A percentile compares a stretch with the other conserved stretches of the same genome.
phyloP scores from a whole-genome alignment of 2,329 filamentous ascomycete species.

The Rhinocladiella similis region DNA sequence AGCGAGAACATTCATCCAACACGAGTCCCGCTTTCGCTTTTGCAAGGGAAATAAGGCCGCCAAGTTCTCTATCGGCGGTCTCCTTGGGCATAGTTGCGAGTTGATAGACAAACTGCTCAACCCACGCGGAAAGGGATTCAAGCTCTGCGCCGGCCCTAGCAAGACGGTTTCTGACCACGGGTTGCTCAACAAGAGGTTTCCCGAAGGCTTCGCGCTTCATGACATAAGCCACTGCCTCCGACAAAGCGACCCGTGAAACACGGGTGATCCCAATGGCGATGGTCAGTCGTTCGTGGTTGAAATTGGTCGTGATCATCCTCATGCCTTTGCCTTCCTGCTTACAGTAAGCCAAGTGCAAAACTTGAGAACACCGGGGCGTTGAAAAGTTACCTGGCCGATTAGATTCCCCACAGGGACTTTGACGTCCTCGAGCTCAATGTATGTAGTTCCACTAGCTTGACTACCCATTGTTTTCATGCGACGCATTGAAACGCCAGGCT shows the following conservation, averaged over 20 bases:
- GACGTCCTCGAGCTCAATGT: conserved; percentile 74
- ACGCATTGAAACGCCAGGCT: conserved; percentile 68
- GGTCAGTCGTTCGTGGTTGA: conserved; percentile 73
- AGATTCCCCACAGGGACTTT: conserved; percentile 69
- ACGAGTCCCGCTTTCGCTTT: conserved; percentile 74
- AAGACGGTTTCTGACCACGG: conserved; percentile 69
- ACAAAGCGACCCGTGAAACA: conserved; percentile 60
- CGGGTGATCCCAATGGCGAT: conserved; percentile 66
- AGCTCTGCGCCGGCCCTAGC: conserved; percentile 68
- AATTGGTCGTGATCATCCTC: conserved; percentile 74
- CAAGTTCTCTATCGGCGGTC: conserved; percentile 55
- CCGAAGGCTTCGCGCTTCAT: conserved; percentile 67
- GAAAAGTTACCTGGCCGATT: no score
- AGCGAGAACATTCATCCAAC: conserved; percentile 68
- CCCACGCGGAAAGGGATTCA: conserved; percentile 70
- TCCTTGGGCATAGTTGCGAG: conserved; percentile 59
- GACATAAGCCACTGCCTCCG: conserved; percentile 61
- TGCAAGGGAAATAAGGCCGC: conserved; percentile 68
- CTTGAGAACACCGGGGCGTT: no score
- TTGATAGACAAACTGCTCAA: conserved; percentile 38
- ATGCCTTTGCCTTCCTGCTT: conserved; percentile 70
- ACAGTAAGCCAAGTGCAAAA: no score
- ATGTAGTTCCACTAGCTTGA: conserved; percentile 67
- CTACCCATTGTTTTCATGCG: conserved; percentile 72
- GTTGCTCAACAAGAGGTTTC: conserved; percentile 69